phyloP scores from a whole-genome alignment of 2,329 filamentous ascomycete species.

The Juglanconis oblonga region DNA sequence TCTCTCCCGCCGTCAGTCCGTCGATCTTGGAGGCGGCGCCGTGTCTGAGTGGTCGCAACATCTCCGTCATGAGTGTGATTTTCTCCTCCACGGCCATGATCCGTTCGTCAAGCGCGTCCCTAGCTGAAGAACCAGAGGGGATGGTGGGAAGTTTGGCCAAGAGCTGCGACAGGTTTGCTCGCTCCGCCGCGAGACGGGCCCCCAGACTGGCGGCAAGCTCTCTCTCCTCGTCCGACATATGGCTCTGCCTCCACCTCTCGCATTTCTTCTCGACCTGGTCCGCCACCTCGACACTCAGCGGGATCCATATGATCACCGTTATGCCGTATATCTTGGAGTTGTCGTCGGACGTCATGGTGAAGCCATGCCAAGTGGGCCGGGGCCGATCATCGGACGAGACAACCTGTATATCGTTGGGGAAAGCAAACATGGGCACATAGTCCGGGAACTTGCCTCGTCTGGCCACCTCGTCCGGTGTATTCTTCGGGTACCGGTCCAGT shows the following conservation, averaged over 20 bases:
- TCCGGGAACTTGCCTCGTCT: constrained; percentile 87
- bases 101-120: constrained; percentile 85
- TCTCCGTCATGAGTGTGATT: constrained; percentile 93
- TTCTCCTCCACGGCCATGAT: constrained; percentile 97
- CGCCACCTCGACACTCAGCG: constrained; percentile 75
- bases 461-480: constrained; percentile 74
- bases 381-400: constrained; percentile 93
- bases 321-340: constrained; percentile 91
- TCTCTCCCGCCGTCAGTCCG: constrained; percentile 90
- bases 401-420: constrained; percentile 96
- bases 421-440: constrained; percentile 99
- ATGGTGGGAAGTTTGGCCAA: constrained; percentile 78
- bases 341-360: constrained; percentile 94
- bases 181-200: constrained; percentile 79
- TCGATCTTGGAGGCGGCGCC: constrained; percentile 97
- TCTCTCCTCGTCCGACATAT: constrained; percentile 87
- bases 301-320: constrained; percentile 88
- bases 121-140: constrained; percentile 73
- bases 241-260: constrained; percentile 78
- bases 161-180: constrained; percentile 85
- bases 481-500: constrained; percentile 87
- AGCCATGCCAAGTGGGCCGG: constrained; percentile 97
- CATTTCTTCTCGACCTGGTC: constrained; percentile 80
- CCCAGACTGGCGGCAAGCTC: constrained; percentile 91
- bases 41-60: constrained; percentile 86